phyloP scores from a whole-genome alignment of 345 rosid genomes.

The Eucalyptus paniculata region DNA sequence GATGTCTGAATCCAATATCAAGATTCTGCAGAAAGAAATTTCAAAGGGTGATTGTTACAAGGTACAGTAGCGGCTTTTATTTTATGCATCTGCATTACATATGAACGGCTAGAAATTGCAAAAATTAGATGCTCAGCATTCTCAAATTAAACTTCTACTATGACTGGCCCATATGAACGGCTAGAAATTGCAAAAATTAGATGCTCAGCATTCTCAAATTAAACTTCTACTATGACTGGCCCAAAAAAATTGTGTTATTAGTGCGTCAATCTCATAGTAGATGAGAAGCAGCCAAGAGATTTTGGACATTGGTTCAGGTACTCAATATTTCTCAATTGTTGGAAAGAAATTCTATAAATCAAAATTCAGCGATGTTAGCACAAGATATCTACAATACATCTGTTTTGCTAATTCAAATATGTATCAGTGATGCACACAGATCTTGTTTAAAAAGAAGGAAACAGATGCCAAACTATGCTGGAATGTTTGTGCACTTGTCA shows the following conservation, averaged over 20 bases:
- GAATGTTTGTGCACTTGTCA: not conserved
- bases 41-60: not conserved
- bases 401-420: not conserved
- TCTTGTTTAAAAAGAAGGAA: not conserved
- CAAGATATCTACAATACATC: not conserved
- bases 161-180: not conserved
- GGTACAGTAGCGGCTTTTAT: not conserved
- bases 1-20: not conserved
- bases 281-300: not conserved
- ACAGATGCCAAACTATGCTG: not conserved
- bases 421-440: not conserved
- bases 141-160: not conserved
- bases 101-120: not conserved
- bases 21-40: not conserved
- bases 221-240: not conserved
- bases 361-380: not conserved
- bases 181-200: not conserved
- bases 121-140: not conserved
- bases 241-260: not conserved
- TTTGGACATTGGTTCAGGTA: not conserved
- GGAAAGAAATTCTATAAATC: not conserved
- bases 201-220: not conserved
- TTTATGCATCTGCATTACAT: not conserved
- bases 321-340: not conserved
- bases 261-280: not conserved